phyloP scores from a whole-genome alignment of 2,329 filamentous ascomycete genomes.

The Leptodontidium sp. region DNA sequence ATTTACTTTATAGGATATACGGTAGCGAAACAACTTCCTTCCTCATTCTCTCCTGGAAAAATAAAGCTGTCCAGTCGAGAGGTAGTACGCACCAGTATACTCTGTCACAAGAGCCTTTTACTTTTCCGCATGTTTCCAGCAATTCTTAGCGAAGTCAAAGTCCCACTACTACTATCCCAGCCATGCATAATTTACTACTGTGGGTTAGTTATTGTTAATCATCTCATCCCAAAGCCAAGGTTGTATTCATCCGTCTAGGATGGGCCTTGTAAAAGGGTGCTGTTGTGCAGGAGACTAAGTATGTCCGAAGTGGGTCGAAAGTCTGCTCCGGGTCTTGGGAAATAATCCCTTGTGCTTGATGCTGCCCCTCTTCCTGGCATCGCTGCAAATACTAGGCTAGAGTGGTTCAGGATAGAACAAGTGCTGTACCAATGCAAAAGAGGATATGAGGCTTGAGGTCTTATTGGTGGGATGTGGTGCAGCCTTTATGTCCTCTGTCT shows the following conservation, averaged over 20 bases:
- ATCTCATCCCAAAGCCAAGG: slow-evolving; percentile 3
- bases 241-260: slow-evolving; percentile 11
- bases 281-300: slow-evolving; percentile 10
- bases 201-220: no score
- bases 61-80: no score
- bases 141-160: neutral
- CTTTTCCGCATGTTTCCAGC: neutral
- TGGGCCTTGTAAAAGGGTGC: neutral
- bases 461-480: neutral
- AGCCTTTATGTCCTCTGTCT: neutral
- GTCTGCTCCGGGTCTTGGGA: neutral
- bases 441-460: neutral
- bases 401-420: neutral
- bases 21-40: no score
- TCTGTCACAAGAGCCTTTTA: no score
- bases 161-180: no score
- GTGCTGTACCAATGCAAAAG: neutral
- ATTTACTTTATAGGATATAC: no score
- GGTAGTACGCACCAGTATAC: no score
- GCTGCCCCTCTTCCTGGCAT: no score
- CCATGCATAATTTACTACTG: no score
- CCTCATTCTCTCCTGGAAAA: no score
- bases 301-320: slow-evolving; percentile 4
- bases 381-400: no score
- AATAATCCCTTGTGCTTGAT: neutral